Evolutionary conservation across 495 filamentous ascomycete species (phyloP), one percentile per base, ranked within the genome.

Genomic region (Trypethelium eluteriae): DNA sequence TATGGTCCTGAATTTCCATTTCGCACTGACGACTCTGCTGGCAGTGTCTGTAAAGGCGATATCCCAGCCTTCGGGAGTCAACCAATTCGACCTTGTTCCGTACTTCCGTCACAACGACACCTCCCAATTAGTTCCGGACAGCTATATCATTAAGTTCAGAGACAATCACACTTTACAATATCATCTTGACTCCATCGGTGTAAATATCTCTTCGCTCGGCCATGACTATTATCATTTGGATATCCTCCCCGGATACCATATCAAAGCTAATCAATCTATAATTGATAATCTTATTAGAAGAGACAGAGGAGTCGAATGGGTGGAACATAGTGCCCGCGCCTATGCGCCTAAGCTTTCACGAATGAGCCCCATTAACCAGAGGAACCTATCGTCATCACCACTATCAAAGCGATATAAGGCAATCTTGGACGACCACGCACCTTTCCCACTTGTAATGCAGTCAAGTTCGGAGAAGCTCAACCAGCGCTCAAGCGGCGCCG

Each of bases 261-360:
- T 53, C 16, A 18, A 53, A 16, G n/a, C 16, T 5, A 53, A 53
- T 53, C 11, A 25, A 53, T 53, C 49, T 25, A 25, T 53, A 53
- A 11, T 53, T 5, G 49, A 53, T 5, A 53, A 53, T 25, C 49
- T 53, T 53, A 25, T 53, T 14, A 53, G 49, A 25, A 53, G 49
- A 53, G 49, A 53, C n/a, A 53, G 11, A 53, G 49, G 49, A 25
- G 49, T 53, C 16, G 49, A 53, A 53, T 53, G 49, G 49, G 49
- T 53, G 1, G 49, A 53, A 18, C 49, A 18, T 53, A 53, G 10
- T n/a, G n/a, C 5, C 11, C n/a, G n/a, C n/a, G n/a, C n/a, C 11
- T 53, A 53, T 25, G 9, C 16, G 49, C 12, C 11, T 5, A 5
- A 18, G 5, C 11, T 25, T 53, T n/a, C 16, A n/a, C 49, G 11